Conservation (phyloP, 192 early-diverging fungal genomes). For the Geranomyces variabilis region DNA sequence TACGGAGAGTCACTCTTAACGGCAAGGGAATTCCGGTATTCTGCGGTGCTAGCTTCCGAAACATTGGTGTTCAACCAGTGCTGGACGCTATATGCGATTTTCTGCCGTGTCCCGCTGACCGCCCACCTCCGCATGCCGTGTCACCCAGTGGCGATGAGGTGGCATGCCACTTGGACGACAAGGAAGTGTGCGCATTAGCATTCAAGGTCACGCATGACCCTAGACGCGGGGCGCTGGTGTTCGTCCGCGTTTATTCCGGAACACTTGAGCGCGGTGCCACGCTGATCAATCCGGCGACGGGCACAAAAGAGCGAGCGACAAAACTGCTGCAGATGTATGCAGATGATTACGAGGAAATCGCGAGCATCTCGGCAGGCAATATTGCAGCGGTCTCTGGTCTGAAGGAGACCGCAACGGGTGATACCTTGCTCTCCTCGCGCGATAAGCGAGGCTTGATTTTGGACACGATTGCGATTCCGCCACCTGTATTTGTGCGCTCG, state of each 20-base stretch:
- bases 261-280: slow-evolving; percentile 69
- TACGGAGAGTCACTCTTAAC: slow-evolving; percentile 72
- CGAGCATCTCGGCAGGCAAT: slow-evolving; percentile 70
- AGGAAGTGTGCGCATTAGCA: slow-evolving; percentile 74
- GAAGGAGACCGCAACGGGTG: slow-evolving; percentile 83
- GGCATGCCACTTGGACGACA: slow-evolving; percentile 18
- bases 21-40: slow-evolving; percentile 80
- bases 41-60: slow-evolving; percentile 84
- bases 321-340: slow-evolving; percentile 92
- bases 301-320: slow-evolving; percentile 74
- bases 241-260: slow-evolving; percentile 87
- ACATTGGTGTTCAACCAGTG: slow-evolving; percentile 91
- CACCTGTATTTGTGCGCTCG: slow-evolving; percentile 78
- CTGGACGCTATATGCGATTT: slow-evolving; percentile 88
- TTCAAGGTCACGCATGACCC: slow-evolving; percentile 91
- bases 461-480: slow-evolving; percentile 79
- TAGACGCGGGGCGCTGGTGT: slow-evolving; percentile 86
- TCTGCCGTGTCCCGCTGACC: slow-evolving; percentile 79
- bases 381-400: slow-evolving; percentile 85
- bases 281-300: slow-evolving; percentile 57
- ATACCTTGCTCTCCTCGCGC: slow-evolving; percentile 67
- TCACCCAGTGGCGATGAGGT: slow-evolving; percentile 44
- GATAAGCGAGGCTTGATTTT: slow-evolving; percentile 48
- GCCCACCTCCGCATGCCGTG: slow-evolving; percentile 59
- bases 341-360: slow-evolving; percentile 84